Base-by-base conservation (phyloP, 2,329 filamentous ascomycete species). In the Microsporum audouinii region DNA sequence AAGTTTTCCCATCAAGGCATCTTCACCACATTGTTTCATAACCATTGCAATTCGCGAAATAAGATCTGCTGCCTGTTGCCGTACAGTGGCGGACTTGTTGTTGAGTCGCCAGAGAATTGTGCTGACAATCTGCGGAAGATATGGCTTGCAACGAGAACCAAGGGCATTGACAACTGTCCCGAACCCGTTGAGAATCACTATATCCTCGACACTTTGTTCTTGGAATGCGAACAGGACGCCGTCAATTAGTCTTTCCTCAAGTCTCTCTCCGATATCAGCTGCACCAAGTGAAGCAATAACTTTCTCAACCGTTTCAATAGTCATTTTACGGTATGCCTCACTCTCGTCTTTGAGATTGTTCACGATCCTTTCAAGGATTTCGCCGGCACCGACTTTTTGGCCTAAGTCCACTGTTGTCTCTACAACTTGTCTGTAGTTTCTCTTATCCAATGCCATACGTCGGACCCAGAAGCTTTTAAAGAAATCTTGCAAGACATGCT, bases 401-500 rank as follows among this genome's bases (percentile, higher is more conserved):
- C 91, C 91, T 57, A 99, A 84, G 69, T 99, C 94, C 12, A 97
- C 92, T 0, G 94, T 99, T 0, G 94, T 99, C 73, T 99, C 94
- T 5, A 99, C 94, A 5, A 99, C 94, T 72, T 97, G 92, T 68
- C 92, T 85, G 73, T 97, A 99, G 78, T 97, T 99, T 66, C 94
- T 87, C 78, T 96, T 95, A 74, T 99, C 94, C 61, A 99, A 78
- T 5, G 94, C 94, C 90, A 99, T 97, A 61, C 94, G 83, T 65
- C 94, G 83, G 45, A 97, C 91, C 94, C 94, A 99, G 77, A 99
- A 99, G 71, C 88, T 91, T 79, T 96, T 96, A 80, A 99, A 99
- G 72, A 99, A 99, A 63, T 97, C 94, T 66, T 89, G 86, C 43
- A 99, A 80, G 5, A 99, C 91, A 64, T 95, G 88, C 71, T 97